A percentile compares a stretch with the other conserved stretches of the same genome.
These are phyloP conservation scores for Zymoseptoria tritici DNA, from an alignment of 2,329 filamentous ascomycete species.

Conservation along the genomic window DNA sequence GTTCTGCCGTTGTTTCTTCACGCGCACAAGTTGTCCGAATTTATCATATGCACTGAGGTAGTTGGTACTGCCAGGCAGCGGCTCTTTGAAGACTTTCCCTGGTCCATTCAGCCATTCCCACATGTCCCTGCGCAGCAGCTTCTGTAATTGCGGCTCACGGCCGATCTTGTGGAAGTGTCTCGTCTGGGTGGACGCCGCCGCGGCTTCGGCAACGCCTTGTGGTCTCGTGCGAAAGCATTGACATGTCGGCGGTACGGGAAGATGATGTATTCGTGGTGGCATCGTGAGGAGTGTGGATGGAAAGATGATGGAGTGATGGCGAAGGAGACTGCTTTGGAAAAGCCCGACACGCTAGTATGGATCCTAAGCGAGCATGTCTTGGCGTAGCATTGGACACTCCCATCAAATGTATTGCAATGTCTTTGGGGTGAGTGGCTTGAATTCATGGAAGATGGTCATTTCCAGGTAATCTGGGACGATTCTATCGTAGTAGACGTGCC, in stretches of 20 bases:
- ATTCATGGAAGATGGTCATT: no score
- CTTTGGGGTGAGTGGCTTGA: no score
- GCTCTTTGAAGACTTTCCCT: conserved; percentile 42
- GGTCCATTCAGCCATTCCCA: conserved; percentile 53
- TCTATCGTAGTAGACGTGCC: no score
- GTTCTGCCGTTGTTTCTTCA: conserved; percentile 13
- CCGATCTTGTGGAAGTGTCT: conserved; percentile 13
- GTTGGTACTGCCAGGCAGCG: conserved; percentile 45
- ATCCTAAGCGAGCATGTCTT: not conserved
- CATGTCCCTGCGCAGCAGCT: conserved; percentile 48
- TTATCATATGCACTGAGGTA: conserved; percentile 49
- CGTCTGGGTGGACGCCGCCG: conserved; percentile 2
- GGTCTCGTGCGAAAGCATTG: conserved; percentile 23
- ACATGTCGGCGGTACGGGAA: conserved; percentile 16
- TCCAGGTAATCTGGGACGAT: no score
- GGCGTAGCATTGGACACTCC: not conserved
- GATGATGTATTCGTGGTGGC: conserved; percentile 25
- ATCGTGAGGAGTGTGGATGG: conserved; percentile 9
- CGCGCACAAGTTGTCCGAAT: conserved; percentile 41
- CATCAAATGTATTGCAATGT: no score
- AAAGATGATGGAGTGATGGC: not conserved
- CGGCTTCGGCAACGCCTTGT: conserved; percentile 1
- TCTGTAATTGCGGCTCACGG: conserved; percentile 24
- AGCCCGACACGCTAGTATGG: not conserved
- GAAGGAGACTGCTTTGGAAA: not conserved